Percentiles rank a stretch among this genome's conserved stretches.
phyloP scores from a whole-genome alignment of 148 eudicot species.

The Amaranthus hypochondriacus region DNA sequence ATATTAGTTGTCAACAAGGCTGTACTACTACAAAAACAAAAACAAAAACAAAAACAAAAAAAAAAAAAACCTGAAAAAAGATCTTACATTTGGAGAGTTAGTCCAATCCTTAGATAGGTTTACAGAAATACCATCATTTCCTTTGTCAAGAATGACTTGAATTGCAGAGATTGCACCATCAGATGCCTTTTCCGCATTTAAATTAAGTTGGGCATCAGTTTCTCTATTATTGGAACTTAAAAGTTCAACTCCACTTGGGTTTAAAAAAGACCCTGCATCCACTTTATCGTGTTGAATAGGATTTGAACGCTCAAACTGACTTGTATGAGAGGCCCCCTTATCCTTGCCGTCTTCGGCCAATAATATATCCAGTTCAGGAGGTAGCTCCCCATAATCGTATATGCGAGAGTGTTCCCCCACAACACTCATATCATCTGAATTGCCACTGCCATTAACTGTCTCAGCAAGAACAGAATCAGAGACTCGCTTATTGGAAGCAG shows the following conservation, averaged over 20 bases:
- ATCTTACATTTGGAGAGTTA: constrained; percentile 47
- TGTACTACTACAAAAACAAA: not conserved
- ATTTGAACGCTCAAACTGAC: constrained; percentile 27
- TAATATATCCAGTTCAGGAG: constrained; percentile 61
- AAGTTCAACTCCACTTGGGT: constrained; percentile 3
- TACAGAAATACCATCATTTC: constrained; percentile 22
- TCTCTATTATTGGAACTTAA: constrained; percentile 17
- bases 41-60: not conserved
- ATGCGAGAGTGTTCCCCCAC: constrained; percentile 48
- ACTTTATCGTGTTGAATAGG: constrained; percentile 17
- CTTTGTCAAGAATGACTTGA: constrained; percentile 11
- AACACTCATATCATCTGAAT: constrained; percentile 89
- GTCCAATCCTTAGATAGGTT: constrained; percentile 19
- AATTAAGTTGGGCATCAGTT: constrained; percentile 9
- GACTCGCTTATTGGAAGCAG: constrained; percentile 39
- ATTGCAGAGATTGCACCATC: constrained; percentile 23
- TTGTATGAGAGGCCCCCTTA: constrained; percentile 31
- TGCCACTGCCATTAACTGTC: constrained; percentile 35
- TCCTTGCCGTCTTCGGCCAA: constrained; percentile 54
- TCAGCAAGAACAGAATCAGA: constrained; percentile 26
- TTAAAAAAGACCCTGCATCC: constrained; percentile 5
- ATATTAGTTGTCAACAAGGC: not conserved
- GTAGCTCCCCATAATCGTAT: constrained; percentile 72
- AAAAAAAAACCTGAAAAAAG: not conserved
- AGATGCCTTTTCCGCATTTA: constrained; percentile 16